A percentile compares a stretch with the other conserved stretches of the same genome.
These are phyloP conservation scores for Trametes cinnabarina DNA, from an alignment of 768 basidiomycete species.

Conservation along the genomic window DNA sequence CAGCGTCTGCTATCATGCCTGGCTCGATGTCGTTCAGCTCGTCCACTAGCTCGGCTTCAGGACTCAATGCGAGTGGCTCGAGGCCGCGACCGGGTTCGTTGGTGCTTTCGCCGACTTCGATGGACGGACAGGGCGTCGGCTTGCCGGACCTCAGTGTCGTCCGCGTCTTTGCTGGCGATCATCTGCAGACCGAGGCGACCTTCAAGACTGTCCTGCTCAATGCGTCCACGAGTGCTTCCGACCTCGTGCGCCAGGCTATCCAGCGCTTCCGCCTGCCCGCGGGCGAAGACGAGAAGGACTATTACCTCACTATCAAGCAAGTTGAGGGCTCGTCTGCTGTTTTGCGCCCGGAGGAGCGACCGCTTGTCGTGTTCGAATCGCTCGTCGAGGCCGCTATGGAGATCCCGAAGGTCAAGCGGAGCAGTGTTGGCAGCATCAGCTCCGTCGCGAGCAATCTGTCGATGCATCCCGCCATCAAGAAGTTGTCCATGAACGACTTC, in stretches of 20 bases:
- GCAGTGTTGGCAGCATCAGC: slow-evolving; percentile 90
- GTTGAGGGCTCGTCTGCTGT: slow-evolving; percentile 83
- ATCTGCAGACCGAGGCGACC: slow-evolving; percentile 90
- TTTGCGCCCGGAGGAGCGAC: slow-evolving; percentile 69
- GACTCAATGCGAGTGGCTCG: slow-evolving; percentile 37
- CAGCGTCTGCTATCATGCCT: slow-evolving; percentile 67
- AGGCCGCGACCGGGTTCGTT: slow-evolving; percentile 77
- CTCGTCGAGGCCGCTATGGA: slow-evolving; percentile 79
- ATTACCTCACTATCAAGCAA: slow-evolving; percentile 92
- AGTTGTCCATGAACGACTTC: slow-evolving; percentile 95
- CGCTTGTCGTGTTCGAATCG: slow-evolving; percentile 86
- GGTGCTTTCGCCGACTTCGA: slow-evolving; percentile 57
- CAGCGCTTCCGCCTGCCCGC: slow-evolving; percentile 86
- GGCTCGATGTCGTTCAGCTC: slow-evolving; percentile 41
- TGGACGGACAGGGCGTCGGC: slow-evolving; percentile 58
- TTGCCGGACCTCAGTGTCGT: slow-evolving; percentile 91
- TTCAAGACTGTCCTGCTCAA: slow-evolving; percentile 98
- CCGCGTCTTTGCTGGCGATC: slow-evolving; percentile 90
- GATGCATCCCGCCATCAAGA: slow-evolving; percentile 93
- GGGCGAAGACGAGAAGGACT: slow-evolving; percentile 56
- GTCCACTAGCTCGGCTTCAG: slow-evolving; percentile 40
- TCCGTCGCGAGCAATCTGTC: slow-evolving; percentile 91
- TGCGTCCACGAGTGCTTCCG: slow-evolving; percentile 75
- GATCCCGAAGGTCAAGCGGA: slow-evolving; percentile 86
- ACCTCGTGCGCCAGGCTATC: slow-evolving; percentile 88